Percentiles rank a stretch among this genome's conserved stretches.
phyloP scores from a whole-genome alignment of 768 basidiomycete species.

The Podaxis sp. region DNA sequence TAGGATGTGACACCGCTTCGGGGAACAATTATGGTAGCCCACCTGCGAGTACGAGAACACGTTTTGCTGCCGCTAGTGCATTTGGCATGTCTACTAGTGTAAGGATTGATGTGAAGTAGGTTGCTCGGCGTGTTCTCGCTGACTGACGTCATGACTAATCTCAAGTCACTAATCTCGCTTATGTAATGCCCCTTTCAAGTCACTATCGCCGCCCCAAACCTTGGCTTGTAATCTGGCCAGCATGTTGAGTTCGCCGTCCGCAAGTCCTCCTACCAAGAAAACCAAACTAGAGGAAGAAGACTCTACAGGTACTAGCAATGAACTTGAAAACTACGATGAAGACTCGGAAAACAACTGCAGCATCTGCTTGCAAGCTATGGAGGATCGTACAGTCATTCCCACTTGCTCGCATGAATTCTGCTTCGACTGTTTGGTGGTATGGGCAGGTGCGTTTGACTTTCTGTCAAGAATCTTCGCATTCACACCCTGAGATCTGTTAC shows the following conservation, averaged over 20 bases:
- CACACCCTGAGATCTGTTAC: neutral
- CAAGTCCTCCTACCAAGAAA: constrained; percentile 9
- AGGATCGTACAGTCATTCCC: constrained; percentile 80
- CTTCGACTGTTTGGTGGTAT: constrained; percentile 85
- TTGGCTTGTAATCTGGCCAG: neutral
- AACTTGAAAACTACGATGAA: constrained; percentile 30
- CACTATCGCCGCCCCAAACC: neutral
- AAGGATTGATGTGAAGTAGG: neutral
- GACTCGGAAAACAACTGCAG: constrained; percentile 67
- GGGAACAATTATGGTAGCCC: constrained; percentile 21
- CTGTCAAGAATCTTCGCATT: neutral
- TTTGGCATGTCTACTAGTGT: constrained; percentile 14
- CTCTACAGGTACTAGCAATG: neutral
- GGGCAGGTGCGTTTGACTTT: constrained; percentile 65
- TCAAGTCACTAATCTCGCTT: neutral
- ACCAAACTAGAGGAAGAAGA: constrained; percentile 4
- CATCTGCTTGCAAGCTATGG: constrained; percentile 79
- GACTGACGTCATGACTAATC: constrained; percentile 9
- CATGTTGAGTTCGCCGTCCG: neutral
- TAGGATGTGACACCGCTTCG: neutral
- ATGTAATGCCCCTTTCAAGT: neutral
- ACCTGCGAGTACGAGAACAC: constrained; percentile 61
- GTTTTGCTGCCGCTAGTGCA: constrained; percentile 37
- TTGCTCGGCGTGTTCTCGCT: neutral
- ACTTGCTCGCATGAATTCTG: constrained; percentile 92